Base-by-base conservation (phyloP, 345 rosid genomes). In the Eucalyptus regnans region DNA sequence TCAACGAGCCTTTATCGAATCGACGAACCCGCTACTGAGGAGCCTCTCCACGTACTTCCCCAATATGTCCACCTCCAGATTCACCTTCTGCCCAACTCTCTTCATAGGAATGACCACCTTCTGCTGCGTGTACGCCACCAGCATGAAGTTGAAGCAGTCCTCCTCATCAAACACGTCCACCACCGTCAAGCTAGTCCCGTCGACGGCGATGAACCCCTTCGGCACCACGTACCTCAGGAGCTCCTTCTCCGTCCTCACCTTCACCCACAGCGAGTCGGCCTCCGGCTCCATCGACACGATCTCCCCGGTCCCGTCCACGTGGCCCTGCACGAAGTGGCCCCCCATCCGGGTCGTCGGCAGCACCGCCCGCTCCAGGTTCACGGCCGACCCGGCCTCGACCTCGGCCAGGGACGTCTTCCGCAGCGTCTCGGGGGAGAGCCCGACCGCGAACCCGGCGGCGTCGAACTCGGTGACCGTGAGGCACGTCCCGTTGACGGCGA, bases 21-120 rank as follows among this genome's bases (percentile, higher is more conserved):
- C 94, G 23, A 91, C 93, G 87, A 94, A 93, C 15, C 96, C 95
- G 89, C 90, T 93, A 43, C 93, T 80, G 84, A 97, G 98, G 52
- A 97, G 93, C 91, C 98, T 96, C 94, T 96, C 99, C 17, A 97
- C 99, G 86, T 97, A 96, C 91, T 97, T 97, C 79, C 97, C 99
- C 91, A 97, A 92, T 79, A 97, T 96, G 89, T 97, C 99, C 89
- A 96, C 98, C 93, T 97, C 99, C 90, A 97, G 89, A 90, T 97
- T 97, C 88, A 97, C 99, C 90, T 96, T 97, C 88, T 97, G 95
- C 33, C 99, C 96, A 66, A 94, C 91, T 66, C 89, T 92, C 95
- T 97, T 97, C 92, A 88, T 89, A 17, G 97, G 95, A 90, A 96
- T 92, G 85, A 96, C 97, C 23, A 97, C 95, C 0, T 96, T 95